phyloP scores from a whole-genome alignment of 2,329 filamentous ascomycete genomes.

The Pyricularia sp. region DNA sequence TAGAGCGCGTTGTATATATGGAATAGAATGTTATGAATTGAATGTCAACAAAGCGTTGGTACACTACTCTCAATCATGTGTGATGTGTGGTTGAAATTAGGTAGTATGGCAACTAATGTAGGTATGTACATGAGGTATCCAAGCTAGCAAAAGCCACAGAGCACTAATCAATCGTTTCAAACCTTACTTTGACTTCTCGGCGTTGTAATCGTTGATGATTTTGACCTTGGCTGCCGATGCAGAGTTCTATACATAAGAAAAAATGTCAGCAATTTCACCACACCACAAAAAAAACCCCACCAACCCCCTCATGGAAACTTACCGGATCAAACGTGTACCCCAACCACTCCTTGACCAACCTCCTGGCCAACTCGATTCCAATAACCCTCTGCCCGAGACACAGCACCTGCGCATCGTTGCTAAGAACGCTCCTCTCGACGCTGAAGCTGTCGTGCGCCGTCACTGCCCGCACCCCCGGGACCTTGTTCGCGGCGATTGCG shows the following conservation, averaged over 20 bases:
- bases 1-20: neutral
- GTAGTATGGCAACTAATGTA: too few relatives aligned
- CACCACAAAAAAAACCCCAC: neutral
- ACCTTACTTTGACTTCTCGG: neutral
- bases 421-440: constrained; percentile 70
- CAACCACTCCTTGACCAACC: constrained; percentile 73
- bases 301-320: neutral
- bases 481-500: constrained; percentile 83
- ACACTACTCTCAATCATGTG: too few relatives aligned
- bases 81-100: neutral
- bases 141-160: neutral
- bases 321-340: constrained; percentile 67
- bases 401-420: constrained; percentile 70
- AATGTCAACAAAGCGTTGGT: too few relatives aligned
- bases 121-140: neutral
- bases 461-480: constrained; percentile 75
- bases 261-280: neutral
- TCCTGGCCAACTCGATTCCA: constrained; percentile 68
- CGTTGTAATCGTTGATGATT: constrained; percentile 22
- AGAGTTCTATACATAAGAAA: constrained; percentile 28
- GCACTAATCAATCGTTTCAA: neutral
- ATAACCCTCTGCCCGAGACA: constrained; percentile 82
- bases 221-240: constrained; percentile 47
- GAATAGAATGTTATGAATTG: neutral
- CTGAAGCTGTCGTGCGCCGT: constrained; percentile 82